Evolutionary conservation across 257 asterid genomes (phyloP), one percentile per base, ranked within the genome.

Genomic region (Euphrasia confusa): DNA sequence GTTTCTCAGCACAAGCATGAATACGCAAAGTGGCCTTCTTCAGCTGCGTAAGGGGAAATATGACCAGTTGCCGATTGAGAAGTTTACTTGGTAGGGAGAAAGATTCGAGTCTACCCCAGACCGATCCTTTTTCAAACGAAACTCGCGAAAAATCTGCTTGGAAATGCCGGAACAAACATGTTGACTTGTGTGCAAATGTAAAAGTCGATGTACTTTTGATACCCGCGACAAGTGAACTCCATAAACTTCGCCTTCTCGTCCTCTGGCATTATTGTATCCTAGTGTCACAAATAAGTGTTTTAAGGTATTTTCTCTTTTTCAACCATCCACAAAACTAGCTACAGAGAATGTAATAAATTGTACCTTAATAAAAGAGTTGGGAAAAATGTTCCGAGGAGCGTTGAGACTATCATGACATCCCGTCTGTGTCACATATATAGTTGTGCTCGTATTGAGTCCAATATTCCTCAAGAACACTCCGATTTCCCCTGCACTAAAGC

Each of bases 341-440:
- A 21, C 24, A 21, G 24, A 21, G 24, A 21, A 21, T 21, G 24
- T 21, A 21, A 21, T 21, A 35, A 5, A 26, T 21, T 21, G 55
- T 71, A 82, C 89, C 93, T 82, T 80, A 39, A 83, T 76, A 44
- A 75, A 82, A 12, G 84, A 75, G 60, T 80, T 77, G 49, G 95
- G 89, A 35, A 77, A 86, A 60, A 71, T 45, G 48, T 73, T 58
- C 58, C 87, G 77, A 58, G 83, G 33, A 21, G 72, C 72, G 64
- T 68, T 65, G 9, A 83, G 79, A 52, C 78, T 74, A 7, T 35
- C n/a, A 12, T 81, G 72, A 84, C 91, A 75, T 60, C 79, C 78
- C 1, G 76, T 63, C 47, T 86, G 86, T 67, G 91, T 83, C 33
- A 81, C 21, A 56, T 86, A 86, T 49, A 86, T 55, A 5, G 77